Evolutionary conservation across 805 yeast genomes (phyloP).

Genomic region (Komagataella mondaviorum): DNA sequence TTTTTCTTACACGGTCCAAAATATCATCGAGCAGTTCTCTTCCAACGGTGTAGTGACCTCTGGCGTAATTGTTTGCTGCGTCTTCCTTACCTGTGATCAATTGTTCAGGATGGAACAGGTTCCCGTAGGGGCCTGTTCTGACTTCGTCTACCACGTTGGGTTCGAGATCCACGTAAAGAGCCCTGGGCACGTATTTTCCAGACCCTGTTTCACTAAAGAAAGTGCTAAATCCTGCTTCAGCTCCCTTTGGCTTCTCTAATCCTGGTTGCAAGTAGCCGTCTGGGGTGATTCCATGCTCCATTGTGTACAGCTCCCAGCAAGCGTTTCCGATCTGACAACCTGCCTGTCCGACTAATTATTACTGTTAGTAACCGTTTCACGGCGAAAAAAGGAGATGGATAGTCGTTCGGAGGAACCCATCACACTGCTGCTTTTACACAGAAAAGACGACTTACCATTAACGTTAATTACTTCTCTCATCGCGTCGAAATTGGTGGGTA

Average conservation of each 20-base stretch:
- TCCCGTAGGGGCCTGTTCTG: constrained; percentile 72
- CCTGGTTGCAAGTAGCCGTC: constrained; percentile 72
- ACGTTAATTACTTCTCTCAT: constrained; percentile 59
- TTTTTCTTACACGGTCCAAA: constrained; percentile 78
- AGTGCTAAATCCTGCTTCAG: constrained; percentile 83
- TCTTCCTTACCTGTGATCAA: constrained; percentile 88
- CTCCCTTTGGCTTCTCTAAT: constrained; percentile 55
- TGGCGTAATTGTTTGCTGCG: constrained; percentile 90
- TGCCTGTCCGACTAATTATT: constrained; percentile 40
- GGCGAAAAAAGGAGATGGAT: background rate
- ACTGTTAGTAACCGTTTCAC: background rate
- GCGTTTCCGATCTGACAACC: constrained; percentile 95
- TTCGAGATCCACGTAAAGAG: constrained; percentile 86
- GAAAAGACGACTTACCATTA: constrained; percentile 13
- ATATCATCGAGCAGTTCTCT: constrained; percentile 80
- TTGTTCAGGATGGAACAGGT: constrained; percentile 88
- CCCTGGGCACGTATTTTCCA: constrained; percentile 89
- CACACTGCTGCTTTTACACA: background rate
- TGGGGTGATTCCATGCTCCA: constrained; percentile 85
- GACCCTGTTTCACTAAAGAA: constrained; percentile 78
- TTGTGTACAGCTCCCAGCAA: constrained; percentile 88
- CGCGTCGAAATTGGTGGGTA: background rate
- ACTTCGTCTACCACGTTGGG: constrained; percentile 91
- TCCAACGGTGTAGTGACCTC: constrained; percentile 92
- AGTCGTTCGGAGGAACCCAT: background rate